Evolutionary conservation across 768 basidiomycete species (phyloP), one percentile per base, ranked within the genome.

Genomic region (Podaxis pistillaris): DNA sequence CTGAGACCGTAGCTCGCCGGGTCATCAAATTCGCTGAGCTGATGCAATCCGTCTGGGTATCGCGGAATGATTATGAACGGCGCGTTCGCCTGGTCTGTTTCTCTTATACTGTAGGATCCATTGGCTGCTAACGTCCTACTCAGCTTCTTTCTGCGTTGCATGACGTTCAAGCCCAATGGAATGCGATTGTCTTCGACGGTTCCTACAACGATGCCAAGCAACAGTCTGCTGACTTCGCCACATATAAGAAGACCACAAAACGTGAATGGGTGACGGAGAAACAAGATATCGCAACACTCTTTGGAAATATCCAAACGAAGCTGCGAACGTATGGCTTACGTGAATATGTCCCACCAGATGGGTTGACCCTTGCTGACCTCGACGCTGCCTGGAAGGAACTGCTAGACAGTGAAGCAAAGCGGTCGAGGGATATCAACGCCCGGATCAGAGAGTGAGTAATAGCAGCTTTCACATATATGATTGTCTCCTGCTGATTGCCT

Each of bases 11-110:
- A 19, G 91, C 94, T 1, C 86, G 96, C 56, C 83, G 96, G 9
- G 93, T 98, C 0, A 94, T 94, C 73, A 96, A 96, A 71, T 98
- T 98, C 69, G 94, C 94, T 0, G 94, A 97, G 66, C 84, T 96
- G 58, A 94, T 97, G 90, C 93, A 91, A 68, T 93, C 91, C 2
- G 88, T 95, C 9, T 95, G 95, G 94, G 71, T 86, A 2, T 88
- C 87, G 54, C 82, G 85, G 66, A 96, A 95, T 68, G 96, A 98
- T 72, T 99, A 98, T 69, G 96, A 98, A 71, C 84, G 90, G 19
- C 90, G 96, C 37, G 88, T 90, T 56, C 82, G 84, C 54, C 78
- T 85, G 44, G 92, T 94, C 68, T 40, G 63, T 36, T 54, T 30
- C 22, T 22, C 19, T 9, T 11, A 50, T 50, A 28, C 9, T 26